A percentile compares a stretch with the other conserved stretches of the same genome.
These are phyloP conservation scores for Cenchrus fungigraminus DNA, from an alignment of 176 grass and related monocot species.

Conservation along the genomic window DNA sequence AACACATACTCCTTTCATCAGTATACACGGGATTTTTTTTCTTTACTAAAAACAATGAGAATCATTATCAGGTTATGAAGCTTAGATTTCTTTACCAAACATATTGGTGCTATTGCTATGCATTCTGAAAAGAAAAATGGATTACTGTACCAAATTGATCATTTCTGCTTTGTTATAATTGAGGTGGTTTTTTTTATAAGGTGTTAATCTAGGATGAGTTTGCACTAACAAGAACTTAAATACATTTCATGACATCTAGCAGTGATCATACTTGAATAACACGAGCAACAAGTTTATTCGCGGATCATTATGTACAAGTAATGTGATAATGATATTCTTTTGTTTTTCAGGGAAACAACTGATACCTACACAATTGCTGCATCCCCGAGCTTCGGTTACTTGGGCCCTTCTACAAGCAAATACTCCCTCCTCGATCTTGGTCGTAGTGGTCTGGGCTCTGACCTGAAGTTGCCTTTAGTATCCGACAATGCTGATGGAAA, in stretches of 20 bases:
- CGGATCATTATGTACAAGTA: neutral
- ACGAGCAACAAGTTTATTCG: neutral
- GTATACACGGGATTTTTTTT: neutral
- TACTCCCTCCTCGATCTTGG: conserved; percentile 52
- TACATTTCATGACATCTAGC: neutral
- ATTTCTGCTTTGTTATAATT: neutral
- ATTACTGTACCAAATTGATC: neutral
- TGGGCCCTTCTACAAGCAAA: conserved; percentile 67
- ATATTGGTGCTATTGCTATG: neutral
- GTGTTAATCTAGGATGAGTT: neutral
- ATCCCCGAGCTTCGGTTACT: conserved; percentile 82
- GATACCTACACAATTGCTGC: conserved; percentile 90
- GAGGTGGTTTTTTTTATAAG: too few species aligned
- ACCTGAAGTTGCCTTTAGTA: conserved; percentile 64
- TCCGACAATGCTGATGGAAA: conserved; percentile 57
- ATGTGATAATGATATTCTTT: neutral
- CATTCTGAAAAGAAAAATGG: neutral
- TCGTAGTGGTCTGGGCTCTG: conserved; percentile 62
- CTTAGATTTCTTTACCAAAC: too few species aligned
- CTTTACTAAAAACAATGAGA: too few species aligned
- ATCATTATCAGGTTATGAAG: too few species aligned
- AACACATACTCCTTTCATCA: neutral
- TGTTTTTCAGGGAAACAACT: conserved; percentile 72
- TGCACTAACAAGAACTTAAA: neutral
- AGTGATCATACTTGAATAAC: neutral